Evolutionary conservation across 1,284 basidiomycete genomes (phyloP).

Genomic region (Flammula alnicola): DNA sequence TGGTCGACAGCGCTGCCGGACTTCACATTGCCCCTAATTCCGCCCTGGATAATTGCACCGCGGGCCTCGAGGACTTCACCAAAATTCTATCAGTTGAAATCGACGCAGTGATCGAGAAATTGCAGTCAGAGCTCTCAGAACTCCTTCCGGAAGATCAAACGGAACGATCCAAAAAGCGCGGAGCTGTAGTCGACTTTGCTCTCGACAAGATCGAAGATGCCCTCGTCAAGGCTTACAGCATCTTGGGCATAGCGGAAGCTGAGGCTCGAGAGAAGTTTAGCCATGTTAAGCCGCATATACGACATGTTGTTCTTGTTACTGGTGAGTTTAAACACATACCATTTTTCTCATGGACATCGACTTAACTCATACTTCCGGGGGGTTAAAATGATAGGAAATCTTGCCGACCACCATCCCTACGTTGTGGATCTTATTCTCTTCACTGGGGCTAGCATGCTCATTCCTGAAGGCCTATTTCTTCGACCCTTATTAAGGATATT

Average conservation of each 20-base stretch:
- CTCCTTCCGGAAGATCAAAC: slow-evolving; percentile 29
- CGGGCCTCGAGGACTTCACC: slow-evolving; percentile 22
- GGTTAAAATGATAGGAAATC: slow-evolving; percentile 21
- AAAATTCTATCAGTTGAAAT: slow-evolving; percentile 25
- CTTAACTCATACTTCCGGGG: too few relatives aligned
- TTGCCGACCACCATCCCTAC: slow-evolving; percentile 27
- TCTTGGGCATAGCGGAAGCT: slow-evolving; percentile 25
- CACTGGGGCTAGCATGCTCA: slow-evolving; percentile 20
- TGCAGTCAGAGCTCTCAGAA: slow-evolving; percentile 27
- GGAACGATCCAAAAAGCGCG: slow-evolving; percentile 27
- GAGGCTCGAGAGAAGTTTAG: slow-evolving; percentile 25
- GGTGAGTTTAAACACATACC: too few relatives aligned
- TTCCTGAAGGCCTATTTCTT: slow-evolving; percentile 29
- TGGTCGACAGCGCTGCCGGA: too few relatives aligned
- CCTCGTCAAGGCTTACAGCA: slow-evolving; percentile 24
- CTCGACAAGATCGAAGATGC: slow-evolving; percentile 28
- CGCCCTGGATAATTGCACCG: too few relatives aligned
- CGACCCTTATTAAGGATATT: slow-evolving; percentile 28
- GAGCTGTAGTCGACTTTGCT: slow-evolving; percentile 16
- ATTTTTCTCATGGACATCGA: too few relatives aligned
- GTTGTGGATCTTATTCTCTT: slow-evolving; percentile 26
- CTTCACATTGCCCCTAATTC: too few relatives aligned
- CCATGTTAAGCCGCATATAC: slow-evolving; percentile 23
- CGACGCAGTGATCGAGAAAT: slow-evolving; percentile 21
- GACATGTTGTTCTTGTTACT: slow-evolving; percentile 24